Evolutionary conservation across 345 rosid genomes (phyloP).

Genomic region (Adansonia digitata): DNA sequence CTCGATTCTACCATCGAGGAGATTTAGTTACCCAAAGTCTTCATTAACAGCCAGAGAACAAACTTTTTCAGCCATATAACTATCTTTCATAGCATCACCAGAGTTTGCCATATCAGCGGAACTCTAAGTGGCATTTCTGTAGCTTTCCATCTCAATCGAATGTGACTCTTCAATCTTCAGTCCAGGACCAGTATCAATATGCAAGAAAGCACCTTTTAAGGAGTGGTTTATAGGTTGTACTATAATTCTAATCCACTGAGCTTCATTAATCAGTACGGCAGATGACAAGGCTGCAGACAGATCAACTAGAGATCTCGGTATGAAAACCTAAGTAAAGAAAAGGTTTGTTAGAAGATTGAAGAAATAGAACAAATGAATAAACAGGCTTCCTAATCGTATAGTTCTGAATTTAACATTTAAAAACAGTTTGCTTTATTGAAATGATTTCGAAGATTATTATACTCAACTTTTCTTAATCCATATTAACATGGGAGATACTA

Average conservation of each 20-base stretch:
- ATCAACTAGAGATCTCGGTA: constrained; percentile 94
- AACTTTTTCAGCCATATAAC: constrained; percentile 30
- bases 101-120: constrained; percentile 24
- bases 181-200: constrained; percentile 95
- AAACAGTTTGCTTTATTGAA: background rate
- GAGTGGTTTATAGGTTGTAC: constrained; percentile 77
- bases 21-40: constrained; percentile 52
- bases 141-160: constrained; percentile 83
- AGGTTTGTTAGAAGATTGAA: constrained; percentile 19
- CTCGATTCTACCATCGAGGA: constrained; percentile 54
- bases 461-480: background rate
- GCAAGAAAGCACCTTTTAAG: constrained; percentile 72
- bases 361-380: constrained; percentile 11
- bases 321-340: constrained; percentile 54
- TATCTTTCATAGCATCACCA: constrained; percentile 24
- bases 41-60: constrained; percentile 31
- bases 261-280: constrained; percentile 80
- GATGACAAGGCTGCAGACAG: constrained; percentile 82
- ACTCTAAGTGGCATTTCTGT: constrained; percentile 26
- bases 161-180: constrained; percentile 69
- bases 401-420: background rate
- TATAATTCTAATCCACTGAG: constrained; percentile 86
- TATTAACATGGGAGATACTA: background rate
- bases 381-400: background rate
- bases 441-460: background rate